Conservation (phyloP, 805 yeast species). For the Cyberlindnera sargentensis region DNA sequence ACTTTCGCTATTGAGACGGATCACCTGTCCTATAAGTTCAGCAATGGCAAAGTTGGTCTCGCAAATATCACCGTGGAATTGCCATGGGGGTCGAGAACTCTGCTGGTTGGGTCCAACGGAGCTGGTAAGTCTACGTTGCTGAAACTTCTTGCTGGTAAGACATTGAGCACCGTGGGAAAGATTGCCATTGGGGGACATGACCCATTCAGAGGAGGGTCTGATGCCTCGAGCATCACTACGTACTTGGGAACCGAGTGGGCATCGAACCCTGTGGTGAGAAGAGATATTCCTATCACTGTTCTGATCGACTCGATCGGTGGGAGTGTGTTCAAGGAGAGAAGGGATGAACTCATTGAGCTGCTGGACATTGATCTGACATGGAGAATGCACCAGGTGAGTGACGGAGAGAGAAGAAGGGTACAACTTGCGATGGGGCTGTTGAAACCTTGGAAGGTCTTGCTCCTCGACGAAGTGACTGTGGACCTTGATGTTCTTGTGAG, state of each 20-base stretch:
- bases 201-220: conserved; percentile 63
- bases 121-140: conserved; percentile 94
- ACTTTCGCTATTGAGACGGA: conserved; percentile 51
- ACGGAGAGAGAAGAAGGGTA: conserved; percentile 92
- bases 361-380: conserved; percentile 82
- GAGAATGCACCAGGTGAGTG: conserved; percentile 90
- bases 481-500: conserved; percentile 93
- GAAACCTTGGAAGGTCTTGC: conserved; percentile 80
- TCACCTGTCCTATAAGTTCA: conserved; percentile 63
- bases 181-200: conserved; percentile 75
- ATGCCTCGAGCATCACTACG: conserved; percentile 48
- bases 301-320: conserved; percentile 80
- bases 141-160: conserved; percentile 84
- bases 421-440: conserved; percentile 90
- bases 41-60: conserved; percentile 56
- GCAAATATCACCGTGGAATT: conserved; percentile 54
- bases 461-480: conserved; percentile 95
- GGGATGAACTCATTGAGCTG: conserved; percentile 67
- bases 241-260: conserved; percentile 99
- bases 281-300: conserved; percentile 84
- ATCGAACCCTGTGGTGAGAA: conserved; percentile 75
- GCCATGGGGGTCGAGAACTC: conserved; percentile 65
- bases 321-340: conserved; percentile 59
- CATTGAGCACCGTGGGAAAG: conserved; percentile 66
- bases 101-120: conserved; percentile 90